Conservation (phyloP, 495 filamentous ascomycete species). For the Penicillium fimorum region DNA sequence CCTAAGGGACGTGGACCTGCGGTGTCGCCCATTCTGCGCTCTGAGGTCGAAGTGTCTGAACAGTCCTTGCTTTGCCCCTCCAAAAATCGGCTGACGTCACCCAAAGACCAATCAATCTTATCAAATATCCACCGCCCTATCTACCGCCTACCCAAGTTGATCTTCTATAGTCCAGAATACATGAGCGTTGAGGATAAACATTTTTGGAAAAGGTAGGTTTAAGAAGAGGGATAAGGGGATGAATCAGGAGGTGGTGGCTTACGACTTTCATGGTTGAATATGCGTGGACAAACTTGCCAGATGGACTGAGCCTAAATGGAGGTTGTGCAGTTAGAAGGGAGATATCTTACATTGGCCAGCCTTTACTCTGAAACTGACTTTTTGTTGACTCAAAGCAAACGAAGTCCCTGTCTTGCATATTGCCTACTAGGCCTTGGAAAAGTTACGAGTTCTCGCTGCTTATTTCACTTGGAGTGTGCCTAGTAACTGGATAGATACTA, state of each 20-base stretch:
- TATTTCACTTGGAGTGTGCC: neutral
- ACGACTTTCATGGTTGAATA: too few species aligned
- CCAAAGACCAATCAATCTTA: neutral
- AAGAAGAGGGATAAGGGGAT: too few species aligned
- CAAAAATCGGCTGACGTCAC: conserved; percentile 29
- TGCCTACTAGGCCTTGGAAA: neutral
- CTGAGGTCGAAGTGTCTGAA: conserved; percentile 1
- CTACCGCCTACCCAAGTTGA: neutral
- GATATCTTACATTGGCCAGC: neutral
- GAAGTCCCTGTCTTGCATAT: neutral
- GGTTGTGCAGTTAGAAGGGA: too few species aligned
- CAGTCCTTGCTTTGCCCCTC: conserved; percentile 8
- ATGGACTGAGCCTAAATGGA: too few species aligned
- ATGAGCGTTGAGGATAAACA: neutral
- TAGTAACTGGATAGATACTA: neutral
- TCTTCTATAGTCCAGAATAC: too few species aligned
- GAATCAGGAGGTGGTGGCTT: too few species aligned
- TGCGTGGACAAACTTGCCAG: too few species aligned
- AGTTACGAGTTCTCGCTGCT: neutral
- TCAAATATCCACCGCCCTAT: neutral
- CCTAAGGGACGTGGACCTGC: conserved; percentile 14
- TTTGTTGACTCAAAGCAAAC: neutral
- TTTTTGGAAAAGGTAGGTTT: neutral
- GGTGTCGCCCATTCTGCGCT: conserved; percentile 25
- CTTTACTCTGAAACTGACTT: neutral